Evolutionary conservation across 192 early-diverging fungal genomes (phyloP).

Genomic region (Coemansia sp.): DNA sequence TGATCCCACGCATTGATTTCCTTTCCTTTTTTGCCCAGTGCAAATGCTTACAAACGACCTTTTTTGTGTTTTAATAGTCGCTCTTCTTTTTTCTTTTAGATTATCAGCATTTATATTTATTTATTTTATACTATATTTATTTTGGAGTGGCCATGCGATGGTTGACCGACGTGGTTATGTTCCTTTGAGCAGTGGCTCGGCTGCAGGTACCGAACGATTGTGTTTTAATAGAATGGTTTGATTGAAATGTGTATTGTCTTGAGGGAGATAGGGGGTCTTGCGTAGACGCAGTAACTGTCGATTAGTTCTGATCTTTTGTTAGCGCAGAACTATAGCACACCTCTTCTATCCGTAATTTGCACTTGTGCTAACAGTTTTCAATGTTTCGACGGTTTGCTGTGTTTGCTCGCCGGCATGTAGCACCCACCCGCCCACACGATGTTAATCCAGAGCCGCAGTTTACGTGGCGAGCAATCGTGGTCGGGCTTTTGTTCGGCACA

Average conservation of each 20-base stretch:
- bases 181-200: conserved; percentile 20
- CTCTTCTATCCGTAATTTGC: too few relatives aligned
- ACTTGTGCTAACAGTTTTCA: too few relatives aligned
- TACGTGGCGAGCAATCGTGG: conserved; percentile 55
- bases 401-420: too few relatives aligned
- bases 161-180: conserved; percentile 29
- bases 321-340: too few relatives aligned
- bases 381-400: too few relatives aligned
- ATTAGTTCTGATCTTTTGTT: too few relatives aligned
- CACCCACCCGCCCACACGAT: too few relatives aligned
- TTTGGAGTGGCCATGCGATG: conserved; percentile 12
- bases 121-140: not conserved
- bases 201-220: conserved; percentile 12
- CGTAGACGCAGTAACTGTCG: too few relatives aligned
- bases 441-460: conserved; percentile 34
- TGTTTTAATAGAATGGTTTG: too few relatives aligned
- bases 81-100: conserved; percentile 12
- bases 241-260: not conserved
- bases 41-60: not conserved
- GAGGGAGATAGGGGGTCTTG: too few relatives aligned
- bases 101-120: not conserved
- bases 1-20: conserved; percentile 8
- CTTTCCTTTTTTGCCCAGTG: conserved; percentile 6
- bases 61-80: not conserved
- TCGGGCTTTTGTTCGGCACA: conserved; percentile 67